Conservation (phyloP, 1,284 basidiomycete genomes). For the Sphaerobolus stellatus region DNA sequence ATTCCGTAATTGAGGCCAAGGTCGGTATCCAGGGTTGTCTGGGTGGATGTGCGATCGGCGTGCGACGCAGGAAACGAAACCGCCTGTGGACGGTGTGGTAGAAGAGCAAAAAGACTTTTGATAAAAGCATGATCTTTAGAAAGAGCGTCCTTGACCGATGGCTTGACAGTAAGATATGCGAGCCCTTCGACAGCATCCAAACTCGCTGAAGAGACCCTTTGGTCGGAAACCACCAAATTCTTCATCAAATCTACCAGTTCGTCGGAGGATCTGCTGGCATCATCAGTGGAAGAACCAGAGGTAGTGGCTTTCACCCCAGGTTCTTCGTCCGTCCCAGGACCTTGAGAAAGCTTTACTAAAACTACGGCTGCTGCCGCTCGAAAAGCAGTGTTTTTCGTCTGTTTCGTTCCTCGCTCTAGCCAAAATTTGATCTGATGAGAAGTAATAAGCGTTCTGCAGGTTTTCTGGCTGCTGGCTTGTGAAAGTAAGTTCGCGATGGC, state of each 20-base stretch:
- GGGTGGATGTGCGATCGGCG: slow-evolving; percentile 2
- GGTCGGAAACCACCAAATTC: slow-evolving; percentile 47
- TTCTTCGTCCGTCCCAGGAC: slow-evolving; percentile 46
- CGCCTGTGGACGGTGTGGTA: slow-evolving; percentile 49
- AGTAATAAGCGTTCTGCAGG: slow-evolving; percentile 61
- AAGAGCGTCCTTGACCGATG: slow-evolving; percentile 64
- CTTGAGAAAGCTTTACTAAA: slow-evolving; percentile 73
- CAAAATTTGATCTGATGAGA: slow-evolving; percentile 52
- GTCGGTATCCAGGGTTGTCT: not conserved
- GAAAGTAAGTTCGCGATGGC: slow-evolving; percentile 69
- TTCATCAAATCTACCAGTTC: slow-evolving; percentile 58
- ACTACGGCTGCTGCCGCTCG: slow-evolving; percentile 70
- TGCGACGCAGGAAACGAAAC: slow-evolving; percentile 23
- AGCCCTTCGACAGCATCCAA: slow-evolving; percentile 77
- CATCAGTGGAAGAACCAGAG: not conserved
- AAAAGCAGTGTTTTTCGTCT: slow-evolving; percentile 45
- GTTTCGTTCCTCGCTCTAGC: slow-evolving; percentile 57
- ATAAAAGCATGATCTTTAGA: slow-evolving; percentile 58
- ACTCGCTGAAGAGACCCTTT: slow-evolving; percentile 41
- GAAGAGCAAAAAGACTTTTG: slow-evolving; percentile 56
- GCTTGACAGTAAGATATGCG: slow-evolving; percentile 73
- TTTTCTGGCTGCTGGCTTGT: slow-evolving; percentile 71
- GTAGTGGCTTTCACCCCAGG: not conserved
- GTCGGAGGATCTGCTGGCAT: slow-evolving; percentile 36
- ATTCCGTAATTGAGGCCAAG: slow-evolving; percentile 66